phyloP scores from a whole-genome alignment of 495 filamentous ascomycete genomes.

The Sordaria brevicollis region DNA sequence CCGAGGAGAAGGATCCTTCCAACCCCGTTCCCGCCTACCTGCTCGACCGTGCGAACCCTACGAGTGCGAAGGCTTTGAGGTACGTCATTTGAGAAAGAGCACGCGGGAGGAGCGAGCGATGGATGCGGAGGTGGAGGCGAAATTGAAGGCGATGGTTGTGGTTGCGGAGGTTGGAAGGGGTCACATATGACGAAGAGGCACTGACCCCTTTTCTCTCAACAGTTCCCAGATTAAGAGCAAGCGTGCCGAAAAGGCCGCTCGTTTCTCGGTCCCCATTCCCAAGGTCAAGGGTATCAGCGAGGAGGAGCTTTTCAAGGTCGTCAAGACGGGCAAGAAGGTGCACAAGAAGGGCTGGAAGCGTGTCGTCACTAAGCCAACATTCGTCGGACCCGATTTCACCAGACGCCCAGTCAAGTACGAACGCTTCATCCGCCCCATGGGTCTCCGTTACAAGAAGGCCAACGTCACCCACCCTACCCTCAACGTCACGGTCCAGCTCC shows the following conservation, averaged over 20 bases:
- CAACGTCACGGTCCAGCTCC: slow-evolving; percentile 61
- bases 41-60: slow-evolving; percentile 77
- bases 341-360: slow-evolving; percentile 77
- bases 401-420: slow-evolving; percentile 88
- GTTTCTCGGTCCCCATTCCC: slow-evolving; percentile 86
- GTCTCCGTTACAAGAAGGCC: slow-evolving; percentile 84
- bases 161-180: neutral
- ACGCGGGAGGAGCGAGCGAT: slow-evolving; percentile 34
- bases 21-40: slow-evolving; percentile 78
- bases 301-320: slow-evolving; percentile 97
- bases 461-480: slow-evolving; percentile 65
- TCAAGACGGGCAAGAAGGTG: slow-evolving; percentile 74
- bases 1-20: slow-evolving; percentile 57
- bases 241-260: slow-evolving; percentile 84
- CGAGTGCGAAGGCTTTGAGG: slow-evolving; percentile 79
- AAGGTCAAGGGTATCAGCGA: slow-evolving; percentile 90
- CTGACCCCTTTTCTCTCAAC: neutral
- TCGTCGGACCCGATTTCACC: slow-evolving; percentile 84
- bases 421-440: slow-evolving; percentile 54
- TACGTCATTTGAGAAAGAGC: slow-evolving; percentile 66
- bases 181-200: neutral
- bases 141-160: neutral
- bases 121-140: neutral
- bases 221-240: slow-evolving; percentile 30
- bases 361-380: slow-evolving; percentile 65